Evolutionary conservation across 768 basidiomycete species (phyloP).

Genomic region (Leccinellum luteum): DNA sequence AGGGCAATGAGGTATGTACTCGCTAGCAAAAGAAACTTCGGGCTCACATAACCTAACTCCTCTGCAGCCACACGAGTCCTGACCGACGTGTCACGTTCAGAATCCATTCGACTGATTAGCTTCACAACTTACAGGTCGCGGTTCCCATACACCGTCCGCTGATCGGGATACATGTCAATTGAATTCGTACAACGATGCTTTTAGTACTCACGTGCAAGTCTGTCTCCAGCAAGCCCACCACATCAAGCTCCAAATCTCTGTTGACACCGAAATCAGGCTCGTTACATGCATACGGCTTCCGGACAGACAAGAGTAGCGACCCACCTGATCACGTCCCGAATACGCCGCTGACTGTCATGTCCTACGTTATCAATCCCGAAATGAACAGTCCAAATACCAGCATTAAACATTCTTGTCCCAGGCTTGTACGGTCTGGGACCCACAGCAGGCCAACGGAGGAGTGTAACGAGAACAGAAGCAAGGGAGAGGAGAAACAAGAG

Average conservation of each 20-base stretch:
- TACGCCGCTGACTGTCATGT: constrained; percentile 34
- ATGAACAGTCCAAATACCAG: constrained; percentile 91
- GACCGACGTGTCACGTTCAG: constrained; percentile 3
- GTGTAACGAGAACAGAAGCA: constrained; percentile 49
- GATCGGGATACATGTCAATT: constrained; percentile 10
- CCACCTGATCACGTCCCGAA: constrained; percentile 54
- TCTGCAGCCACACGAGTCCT: constrained; percentile 77
- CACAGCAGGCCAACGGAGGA: constrained; percentile 50
- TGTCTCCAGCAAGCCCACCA: constrained; percentile 83
- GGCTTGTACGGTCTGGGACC: constrained; percentile 58
- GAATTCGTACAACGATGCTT: not conserved
- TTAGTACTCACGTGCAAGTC: constrained; percentile 67
- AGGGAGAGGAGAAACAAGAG: constrained; percentile 41
- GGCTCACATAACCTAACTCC: constrained; percentile 78
- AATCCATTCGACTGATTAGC: not conserved
- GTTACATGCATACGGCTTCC: not conserved
- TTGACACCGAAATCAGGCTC: not conserved
- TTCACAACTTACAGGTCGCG: constrained; percentile 64
- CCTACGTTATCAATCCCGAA: constrained; percentile 59
- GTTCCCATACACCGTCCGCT: constrained; percentile 78
- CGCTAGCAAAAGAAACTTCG: not conserved
- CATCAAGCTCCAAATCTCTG: constrained; percentile 81
- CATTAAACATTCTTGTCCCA: constrained; percentile 65
- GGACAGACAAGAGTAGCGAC: constrained; percentile 30
- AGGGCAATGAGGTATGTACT: constrained; percentile 2